These are phyloP conservation scores for Paramecium tetraurelia DNA, from an alignment of 73 alveolate genomes.

Conservation along the genomic window DNA sequence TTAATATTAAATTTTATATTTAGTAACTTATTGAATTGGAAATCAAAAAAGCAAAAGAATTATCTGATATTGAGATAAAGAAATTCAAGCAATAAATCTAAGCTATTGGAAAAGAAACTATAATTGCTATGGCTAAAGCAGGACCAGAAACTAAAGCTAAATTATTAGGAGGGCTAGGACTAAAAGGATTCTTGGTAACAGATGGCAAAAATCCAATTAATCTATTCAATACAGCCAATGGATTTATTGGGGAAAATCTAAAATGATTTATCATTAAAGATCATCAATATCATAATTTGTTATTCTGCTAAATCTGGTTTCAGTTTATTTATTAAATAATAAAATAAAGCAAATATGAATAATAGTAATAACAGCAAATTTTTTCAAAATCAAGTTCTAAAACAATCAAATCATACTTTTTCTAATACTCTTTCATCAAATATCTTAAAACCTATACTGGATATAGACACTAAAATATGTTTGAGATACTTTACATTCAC, in stretches of 20 bases:
- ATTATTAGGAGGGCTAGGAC: slow-evolving; percentile 75
- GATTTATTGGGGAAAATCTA: slow-evolving; percentile 62
- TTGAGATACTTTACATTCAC: not conserved
- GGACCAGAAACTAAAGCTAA: slow-evolving; percentile 90
- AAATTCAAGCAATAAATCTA: slow-evolving; percentile 75
- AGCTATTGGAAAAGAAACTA: slow-evolving; percentile 78
- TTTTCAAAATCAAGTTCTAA: not conserved
- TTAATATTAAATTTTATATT: not conserved
- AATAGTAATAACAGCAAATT: not conserved
- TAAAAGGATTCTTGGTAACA: slow-evolving; percentile 83
- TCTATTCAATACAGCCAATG: slow-evolving; percentile 78
- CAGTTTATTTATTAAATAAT: not conserved
- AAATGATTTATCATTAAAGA: not conserved
- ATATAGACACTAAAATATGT: not conserved
- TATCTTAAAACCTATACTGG: not conserved
- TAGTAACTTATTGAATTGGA: slow-evolving; percentile 72
- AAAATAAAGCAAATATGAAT: too few species aligned
- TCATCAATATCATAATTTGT: not conserved
- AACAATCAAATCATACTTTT: not conserved
- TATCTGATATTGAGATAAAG: slow-evolving; percentile 73
- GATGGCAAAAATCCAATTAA: slow-evolving; percentile 84
- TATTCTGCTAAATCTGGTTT: not conserved
- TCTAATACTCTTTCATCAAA: not conserved
- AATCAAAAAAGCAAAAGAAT: slow-evolving; percentile 67
- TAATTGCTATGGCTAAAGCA: slow-evolving; percentile 81